Conservation (phyloP, 768 basidiomycete genomes). For the Naganishia onofrii region DNA sequence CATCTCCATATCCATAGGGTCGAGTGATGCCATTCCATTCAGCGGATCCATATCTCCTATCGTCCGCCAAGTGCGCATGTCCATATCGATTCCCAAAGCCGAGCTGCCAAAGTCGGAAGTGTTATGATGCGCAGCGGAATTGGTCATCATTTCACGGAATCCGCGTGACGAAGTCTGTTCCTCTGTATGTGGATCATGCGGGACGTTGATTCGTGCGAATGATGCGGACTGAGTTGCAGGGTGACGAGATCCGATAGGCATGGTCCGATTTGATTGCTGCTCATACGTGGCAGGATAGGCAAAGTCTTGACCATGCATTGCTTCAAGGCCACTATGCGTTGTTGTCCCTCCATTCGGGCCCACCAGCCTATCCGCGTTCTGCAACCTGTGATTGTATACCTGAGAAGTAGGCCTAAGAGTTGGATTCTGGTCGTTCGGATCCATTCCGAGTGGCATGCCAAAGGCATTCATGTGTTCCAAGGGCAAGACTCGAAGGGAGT, state of each 20-base stretch:
- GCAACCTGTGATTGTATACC: neutral
- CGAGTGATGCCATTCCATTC: slow-evolving; percentile 55
- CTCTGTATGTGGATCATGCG: neutral
- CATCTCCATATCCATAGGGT: slow-evolving; percentile 49
- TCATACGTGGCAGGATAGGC: neutral
- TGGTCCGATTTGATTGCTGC: neutral
- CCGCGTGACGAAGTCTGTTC: neutral
- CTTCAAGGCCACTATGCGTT: neutral
- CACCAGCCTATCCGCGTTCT: neutral
- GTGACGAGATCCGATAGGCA: neutral
- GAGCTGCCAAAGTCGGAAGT: slow-evolving; percentile 12
- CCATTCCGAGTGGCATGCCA: slow-evolving; percentile 21
- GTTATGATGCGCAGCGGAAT: neutral
- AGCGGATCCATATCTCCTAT: slow-evolving; percentile 17
- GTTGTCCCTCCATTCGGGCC: neutral
- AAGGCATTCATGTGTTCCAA: slow-evolving; percentile 28
- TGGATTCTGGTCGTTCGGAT: slow-evolving; percentile 10
- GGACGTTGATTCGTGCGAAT: neutral
- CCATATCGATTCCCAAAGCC: slow-evolving; percentile 25
- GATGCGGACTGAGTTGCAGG: neutral
- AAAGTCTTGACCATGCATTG: neutral
- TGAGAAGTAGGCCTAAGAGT: slow-evolving; percentile 7
- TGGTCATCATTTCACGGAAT: neutral
- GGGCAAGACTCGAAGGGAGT: neutral
- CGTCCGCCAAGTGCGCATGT: slow-evolving; percentile 5